Conservation (phyloP, 805 yeast genomes). For the Nakazawaea ernobii region DNA sequence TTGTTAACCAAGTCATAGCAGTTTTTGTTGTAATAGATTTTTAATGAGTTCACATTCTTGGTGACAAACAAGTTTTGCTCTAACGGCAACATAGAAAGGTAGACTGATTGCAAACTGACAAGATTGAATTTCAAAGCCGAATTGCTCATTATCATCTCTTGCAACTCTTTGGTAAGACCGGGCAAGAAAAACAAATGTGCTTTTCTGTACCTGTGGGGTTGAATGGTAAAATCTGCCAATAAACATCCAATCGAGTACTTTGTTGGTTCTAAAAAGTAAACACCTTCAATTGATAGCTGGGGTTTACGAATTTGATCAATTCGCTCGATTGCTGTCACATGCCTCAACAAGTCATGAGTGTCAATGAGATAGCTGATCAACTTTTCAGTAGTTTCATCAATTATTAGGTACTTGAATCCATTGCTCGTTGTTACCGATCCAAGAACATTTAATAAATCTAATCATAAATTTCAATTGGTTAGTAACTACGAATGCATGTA, state of each 20-base stretch:
- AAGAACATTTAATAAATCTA: constrained; percentile 26
- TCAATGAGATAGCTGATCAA: constrained; percentile 42
- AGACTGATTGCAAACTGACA: constrained; percentile 23
- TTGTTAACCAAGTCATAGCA: constrained; percentile 57
- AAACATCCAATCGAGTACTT: constrained; percentile 69
- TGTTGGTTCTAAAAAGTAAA: constrained; percentile 72
- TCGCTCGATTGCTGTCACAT: constrained; percentile 59
- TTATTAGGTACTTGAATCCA: constrained; percentile 44
- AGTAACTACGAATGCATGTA: not conserved
- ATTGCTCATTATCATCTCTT: constrained; percentile 13
- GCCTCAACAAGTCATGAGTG: constrained; percentile 41
- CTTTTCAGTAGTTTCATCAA: constrained; percentile 51
- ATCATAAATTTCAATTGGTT: not conserved
- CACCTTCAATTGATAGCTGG: constrained; percentile 65
- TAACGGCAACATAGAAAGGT: constrained; percentile 53
- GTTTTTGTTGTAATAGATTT: constrained; percentile 61
- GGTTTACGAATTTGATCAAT: constrained; percentile 58
- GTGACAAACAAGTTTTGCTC: constrained; percentile 72
- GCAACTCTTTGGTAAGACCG: constrained; percentile 28
- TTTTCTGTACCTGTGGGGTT: constrained; percentile 65
- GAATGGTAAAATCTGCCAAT: constrained; percentile 60
- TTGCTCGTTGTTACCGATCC: constrained; percentile 37
- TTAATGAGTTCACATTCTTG: constrained; percentile 55
- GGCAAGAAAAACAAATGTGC: constrained; percentile 75
- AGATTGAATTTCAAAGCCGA: constrained; percentile 16